Evolutionary conservation across 192 early-diverging fungal genomes (phyloP).

Genomic region (Coemansia sp.): DNA sequence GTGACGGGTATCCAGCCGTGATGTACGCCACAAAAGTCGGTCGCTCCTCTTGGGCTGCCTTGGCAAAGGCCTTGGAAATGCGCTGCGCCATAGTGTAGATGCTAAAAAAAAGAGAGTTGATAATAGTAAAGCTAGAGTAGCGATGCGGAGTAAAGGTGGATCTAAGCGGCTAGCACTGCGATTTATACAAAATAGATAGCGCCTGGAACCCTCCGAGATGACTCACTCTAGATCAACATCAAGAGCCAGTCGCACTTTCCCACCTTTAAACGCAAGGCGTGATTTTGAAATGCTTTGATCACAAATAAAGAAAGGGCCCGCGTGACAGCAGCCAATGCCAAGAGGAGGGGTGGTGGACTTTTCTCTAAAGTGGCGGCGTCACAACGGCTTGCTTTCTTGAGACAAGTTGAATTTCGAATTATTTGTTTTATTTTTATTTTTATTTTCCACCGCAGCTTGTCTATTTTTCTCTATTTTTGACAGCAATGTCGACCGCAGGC

Average conservation of each 20-base stretch:
- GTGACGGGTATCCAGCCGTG: slow-evolving; percentile 89
- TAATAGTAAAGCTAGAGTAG: neutral
- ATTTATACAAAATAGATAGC: neutral
- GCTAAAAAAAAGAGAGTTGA: neutral
- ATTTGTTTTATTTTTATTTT: neutral
- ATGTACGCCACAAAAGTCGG: slow-evolving; percentile 93
- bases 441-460: neutral
- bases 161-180: neutral
- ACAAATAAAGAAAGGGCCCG: neutral
- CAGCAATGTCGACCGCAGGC: slow-evolving; percentile 40
- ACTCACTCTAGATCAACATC: neutral
- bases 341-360: neutral
- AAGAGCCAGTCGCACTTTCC: neutral
- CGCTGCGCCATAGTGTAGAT: slow-evolving; percentile 31
- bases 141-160: neutral
- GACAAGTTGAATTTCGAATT: neutral
- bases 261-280: neutral
- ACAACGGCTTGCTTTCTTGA: neutral
- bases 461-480: slow-evolving; percentile 4
- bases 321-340: neutral
- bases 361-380: neutral
- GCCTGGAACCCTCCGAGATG: neutral
- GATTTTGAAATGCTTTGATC: neutral
- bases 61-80: slow-evolving; percentile 43
- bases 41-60: slow-evolving; percentile 48